A percentile compares a stretch with the other conserved stretches of the same genome.
Conservation (phyloP, 176 grass and related monocot species). For the Puccinellia tenuiflora region DNA sequence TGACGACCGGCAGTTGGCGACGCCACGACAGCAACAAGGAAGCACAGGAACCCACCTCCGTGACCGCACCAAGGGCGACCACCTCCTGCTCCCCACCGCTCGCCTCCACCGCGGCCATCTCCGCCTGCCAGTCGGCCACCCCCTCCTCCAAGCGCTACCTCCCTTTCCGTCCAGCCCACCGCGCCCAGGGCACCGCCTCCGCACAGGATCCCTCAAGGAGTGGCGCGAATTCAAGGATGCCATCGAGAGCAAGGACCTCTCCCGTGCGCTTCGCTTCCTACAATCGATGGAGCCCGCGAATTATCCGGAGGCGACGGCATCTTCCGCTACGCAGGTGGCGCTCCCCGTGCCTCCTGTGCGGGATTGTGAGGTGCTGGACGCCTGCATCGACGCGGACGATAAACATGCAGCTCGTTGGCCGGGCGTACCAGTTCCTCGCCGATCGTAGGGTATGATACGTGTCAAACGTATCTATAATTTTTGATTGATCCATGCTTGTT, state of each 20-base stretch:
- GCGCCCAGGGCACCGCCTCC: background rate
- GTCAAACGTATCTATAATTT: no score
- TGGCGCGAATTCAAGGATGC: slow-evolving; percentile 97
- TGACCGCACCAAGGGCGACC: slow-evolving; percentile 37
- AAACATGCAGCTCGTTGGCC: slow-evolving; percentile 86
- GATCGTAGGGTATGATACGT: no score
- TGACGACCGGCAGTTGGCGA: background rate
- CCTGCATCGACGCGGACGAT: slow-evolving; percentile 94
- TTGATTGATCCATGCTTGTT: no score
- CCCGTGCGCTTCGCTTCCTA: slow-evolving; percentile 77
- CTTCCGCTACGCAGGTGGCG: slow-evolving; percentile 18
- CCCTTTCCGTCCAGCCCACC: background rate
- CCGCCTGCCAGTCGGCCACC: background rate
- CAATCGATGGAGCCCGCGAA: slow-evolving; percentile 43
- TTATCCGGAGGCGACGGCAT: background rate
- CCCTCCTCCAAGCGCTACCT: background rate
- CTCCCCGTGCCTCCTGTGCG: slow-evolving; percentile 41
- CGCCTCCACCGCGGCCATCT: background rate
- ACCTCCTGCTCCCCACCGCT: background rate
- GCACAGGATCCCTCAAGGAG: slow-evolving; percentile 53
- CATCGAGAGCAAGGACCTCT: slow-evolving; percentile 72
- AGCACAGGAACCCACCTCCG: background rate
- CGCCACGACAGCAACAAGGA: background rate
- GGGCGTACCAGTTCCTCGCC: slow-evolving; percentile 65
- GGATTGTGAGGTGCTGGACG: slow-evolving; percentile 87